Percentiles rank a stretch among this genome's conserved stretches.
These are phyloP conservation scores for Aegle marmelos DNA, from an alignment of 345 rosid genomes.

Conservation along the genomic window DNA sequence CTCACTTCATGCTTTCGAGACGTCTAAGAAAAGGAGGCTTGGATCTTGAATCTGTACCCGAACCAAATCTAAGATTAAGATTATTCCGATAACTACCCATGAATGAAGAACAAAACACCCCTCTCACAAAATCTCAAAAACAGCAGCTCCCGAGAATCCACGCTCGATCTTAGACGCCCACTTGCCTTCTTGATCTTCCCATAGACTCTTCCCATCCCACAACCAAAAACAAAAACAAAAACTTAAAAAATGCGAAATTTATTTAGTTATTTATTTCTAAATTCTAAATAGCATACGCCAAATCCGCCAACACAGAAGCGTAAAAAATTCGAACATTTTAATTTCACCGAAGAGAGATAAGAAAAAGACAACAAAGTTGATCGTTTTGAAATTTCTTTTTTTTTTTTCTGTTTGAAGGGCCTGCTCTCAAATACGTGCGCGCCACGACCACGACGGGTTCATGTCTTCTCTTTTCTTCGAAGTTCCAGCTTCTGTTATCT, in stretches of 20 bases:
- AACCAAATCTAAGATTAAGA: slow-evolving; percentile 18
- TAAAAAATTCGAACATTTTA: background rate
- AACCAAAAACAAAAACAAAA: slow-evolving; percentile 15
- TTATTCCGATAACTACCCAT: slow-evolving; percentile 42
- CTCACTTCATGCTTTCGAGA: slow-evolving; percentile 58
- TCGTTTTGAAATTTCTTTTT: background rate
- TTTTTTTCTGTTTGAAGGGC: no score
- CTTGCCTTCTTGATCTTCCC: slow-evolving; percentile 13
- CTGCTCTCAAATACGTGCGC: background rate
- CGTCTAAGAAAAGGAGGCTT: slow-evolving; percentile 33
- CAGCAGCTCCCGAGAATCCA: slow-evolving; percentile 18
- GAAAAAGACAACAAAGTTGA: background rate
- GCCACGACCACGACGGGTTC: background rate
- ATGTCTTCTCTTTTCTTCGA: background rate
- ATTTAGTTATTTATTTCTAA: background rate
- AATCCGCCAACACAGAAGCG: background rate
- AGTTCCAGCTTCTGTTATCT: background rate
- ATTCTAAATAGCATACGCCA: background rate
- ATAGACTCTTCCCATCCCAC: slow-evolving; percentile 3
- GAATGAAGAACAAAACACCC: background rate
- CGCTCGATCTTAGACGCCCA: slow-evolving; percentile 39
- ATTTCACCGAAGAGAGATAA: background rate
- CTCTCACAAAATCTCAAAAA: slow-evolving; percentile 18
- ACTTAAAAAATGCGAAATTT: slow-evolving; percentile 1
- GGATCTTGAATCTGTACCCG: slow-evolving; percentile 30